Evolutionary conservation across 2,329 filamentous ascomycete genomes (phyloP), one percentile per base, ranked within the genome.

Genomic region (Dothideomycetidae sp.): DNA sequence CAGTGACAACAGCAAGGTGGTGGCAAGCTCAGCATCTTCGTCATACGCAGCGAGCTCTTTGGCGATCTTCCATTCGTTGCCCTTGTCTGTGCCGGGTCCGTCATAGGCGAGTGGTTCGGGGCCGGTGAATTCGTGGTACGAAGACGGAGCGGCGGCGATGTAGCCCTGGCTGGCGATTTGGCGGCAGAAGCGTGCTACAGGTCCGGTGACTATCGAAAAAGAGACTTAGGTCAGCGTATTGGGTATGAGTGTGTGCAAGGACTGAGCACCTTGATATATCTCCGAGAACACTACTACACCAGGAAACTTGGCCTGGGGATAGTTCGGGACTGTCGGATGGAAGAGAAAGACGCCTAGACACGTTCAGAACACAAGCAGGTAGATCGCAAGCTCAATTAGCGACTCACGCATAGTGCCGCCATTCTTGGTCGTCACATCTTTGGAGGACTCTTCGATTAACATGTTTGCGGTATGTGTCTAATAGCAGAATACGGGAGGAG

Each of bases 121-220:
- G 3, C 81, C 81, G 1, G 77, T 83, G 61, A 94, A 94, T 59
- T 94, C 86, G 56, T 94, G 86, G 60, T 93, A 94, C 19, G 78
- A 86, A 23, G 81, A 90, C 0, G 85, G 84, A 0, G 85, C 85
- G 7, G 81, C 86, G 47, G 88, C 85, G 48, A 94, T 92, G 64
- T 92, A 94, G 51, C 86, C 88, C 47, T 93, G 82, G 2, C 83
- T 81, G 28, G 84, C 82, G 50, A 94, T 93, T 57, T 93, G 85
- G 42, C 86, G 76, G 36, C 83, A 84, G 52, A 94, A 93, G 37
- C 88, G 77, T 42, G 79, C 72, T 16, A 94, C 86, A 2, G 86
- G 86, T 2, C 86, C 86, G 41, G 86, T 93, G 12, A 94, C 86
- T 86, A 44, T 29, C n/a, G n/a, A n/a, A n/a, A n/a, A n/a, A n/a